Evolutionary conservation across 2,329 filamentous ascomycete genomes (phyloP).

Genomic region (Botryotinia calthae): DNA sequence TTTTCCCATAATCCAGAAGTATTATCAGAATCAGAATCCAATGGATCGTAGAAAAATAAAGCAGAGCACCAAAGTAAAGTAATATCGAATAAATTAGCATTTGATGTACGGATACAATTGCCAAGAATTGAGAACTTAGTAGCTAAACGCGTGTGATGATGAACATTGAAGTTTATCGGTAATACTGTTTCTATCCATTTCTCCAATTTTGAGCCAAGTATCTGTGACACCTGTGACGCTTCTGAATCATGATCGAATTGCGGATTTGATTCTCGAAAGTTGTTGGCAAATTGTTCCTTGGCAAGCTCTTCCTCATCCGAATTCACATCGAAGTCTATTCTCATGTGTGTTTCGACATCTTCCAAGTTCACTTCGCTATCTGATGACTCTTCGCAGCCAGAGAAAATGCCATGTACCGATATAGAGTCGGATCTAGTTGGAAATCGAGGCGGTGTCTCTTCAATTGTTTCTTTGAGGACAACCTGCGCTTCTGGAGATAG

Average conservation of each 20-base stretch:
- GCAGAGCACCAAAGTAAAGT: not conserved
- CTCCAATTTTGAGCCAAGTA: not conserved
- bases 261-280: slow-evolving; percentile 5
- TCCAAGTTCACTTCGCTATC: not conserved
- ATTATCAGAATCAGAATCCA: not conserved
- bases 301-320: not conserved
- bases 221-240: not conserved
- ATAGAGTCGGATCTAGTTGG: not conserved
- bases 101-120: not conserved
- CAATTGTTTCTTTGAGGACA: not conserved
- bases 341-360: not conserved
- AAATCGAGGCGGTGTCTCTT: not conserved
- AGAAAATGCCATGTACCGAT: not conserved
- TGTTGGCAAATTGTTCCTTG: not conserved
- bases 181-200: not conserved
- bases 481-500: too few relatives aligned
- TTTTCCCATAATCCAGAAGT: not conserved
- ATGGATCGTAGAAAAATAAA: not conserved
- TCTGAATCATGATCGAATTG: not conserved
- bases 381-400: not conserved
- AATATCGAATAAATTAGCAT: not conserved
- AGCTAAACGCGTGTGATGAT: not conserved
- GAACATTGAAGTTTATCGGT: not conserved
- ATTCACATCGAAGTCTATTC: not conserved
- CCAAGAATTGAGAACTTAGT: not conserved